Evolutionary conservation across 306 rosid genomes (phyloP), one percentile per base, ranked within the genome.

Genomic region (Boehmeria nivea): DNA sequence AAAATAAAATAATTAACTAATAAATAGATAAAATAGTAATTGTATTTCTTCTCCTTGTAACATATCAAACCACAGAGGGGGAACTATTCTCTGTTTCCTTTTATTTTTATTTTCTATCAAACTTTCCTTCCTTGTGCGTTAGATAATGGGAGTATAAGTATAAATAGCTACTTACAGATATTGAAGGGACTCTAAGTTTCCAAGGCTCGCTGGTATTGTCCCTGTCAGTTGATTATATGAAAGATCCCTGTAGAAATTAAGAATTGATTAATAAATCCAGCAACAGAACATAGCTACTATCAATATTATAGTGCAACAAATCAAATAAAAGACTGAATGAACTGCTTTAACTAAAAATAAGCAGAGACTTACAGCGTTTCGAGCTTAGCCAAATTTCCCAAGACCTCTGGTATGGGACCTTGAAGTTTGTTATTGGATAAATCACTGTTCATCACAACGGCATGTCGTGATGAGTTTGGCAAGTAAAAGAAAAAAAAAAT

Each of bases 151-250:
- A n/a, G n/a, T n/a, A n/a, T n/a, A n/a, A n/a, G n/a, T n/a, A n/a
- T n/a, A n/a, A n/a, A n/a, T n/a, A n/a, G n/a, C n/a, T n/a, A 59
- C 64, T 43, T 27, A 59, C 64, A 28, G 14, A 7, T n/a, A 28
- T 7, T 12, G 1, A 17, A 45, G 43, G 2, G 20, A 17, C 17
- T 6, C 0, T 43, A 59, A 25, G 19, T 18, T 10, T 7, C 64
- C 64, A 2, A 59, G 1, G 31, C 43, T 43, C 2, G 11, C 19
- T 25, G 64, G 64, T 27, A 59, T 59, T 4, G 27, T 0, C 28
- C 54, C 64, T 15, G 54, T 16, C 31, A 59, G 34, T 17, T 27
- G 43, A 45, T 59, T 59, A 4, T 59, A 1, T 10, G 54, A 43
- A 43, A 59, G 54, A 43, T 59, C 64, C 54, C 64, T 59, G 51